Conservation (phyloP, 768 basidiomycete genomes). For the Strobilomyces echinocephalus region DNA sequence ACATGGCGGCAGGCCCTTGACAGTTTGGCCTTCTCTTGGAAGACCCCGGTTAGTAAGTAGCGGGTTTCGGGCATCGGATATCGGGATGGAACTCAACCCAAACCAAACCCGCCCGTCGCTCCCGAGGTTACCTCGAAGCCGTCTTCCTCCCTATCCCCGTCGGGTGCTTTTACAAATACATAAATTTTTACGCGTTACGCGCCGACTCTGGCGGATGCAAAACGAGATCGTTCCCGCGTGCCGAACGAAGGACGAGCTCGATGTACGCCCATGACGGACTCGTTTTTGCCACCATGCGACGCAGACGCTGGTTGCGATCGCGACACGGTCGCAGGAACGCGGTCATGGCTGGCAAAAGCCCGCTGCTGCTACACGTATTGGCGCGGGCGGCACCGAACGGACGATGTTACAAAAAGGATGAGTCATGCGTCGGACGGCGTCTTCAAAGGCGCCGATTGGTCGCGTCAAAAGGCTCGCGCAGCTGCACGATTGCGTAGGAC, state of each 20-base stretch:
- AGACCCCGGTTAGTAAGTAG: neutral
- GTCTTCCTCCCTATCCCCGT: slow-evolving; percentile 17
- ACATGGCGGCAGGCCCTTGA: slow-evolving; percentile 3
- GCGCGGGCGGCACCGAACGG: slow-evolving; percentile 1
- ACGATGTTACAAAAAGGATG: neutral
- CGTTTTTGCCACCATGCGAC: slow-evolving; percentile 13
- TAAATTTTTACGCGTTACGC: slow-evolving; percentile 5
- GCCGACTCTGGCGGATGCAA: neutral
- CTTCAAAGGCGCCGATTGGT: neutral
- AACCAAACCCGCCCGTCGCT: slow-evolving; percentile 16
- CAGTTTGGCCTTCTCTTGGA: slow-evolving; percentile 7
- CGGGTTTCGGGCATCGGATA: slow-evolving; percentile 4
- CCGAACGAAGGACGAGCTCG: neutral
- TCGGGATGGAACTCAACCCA: slow-evolving; percentile 6
- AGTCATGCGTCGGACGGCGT: neutral
- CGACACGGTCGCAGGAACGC: slow-evolving; percentile 26
- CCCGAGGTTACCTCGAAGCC: slow-evolving; percentile 22
- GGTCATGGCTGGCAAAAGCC: slow-evolving; percentile 7
- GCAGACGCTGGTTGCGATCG: slow-evolving; percentile 15
- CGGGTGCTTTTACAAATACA: slow-evolving; percentile 10
- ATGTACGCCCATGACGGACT: slow-evolving; percentile 10
- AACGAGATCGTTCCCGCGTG: slow-evolving; percentile 9
- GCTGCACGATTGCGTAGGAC: neutral
- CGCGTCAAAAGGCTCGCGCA: neutral
- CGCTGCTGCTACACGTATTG: slow-evolving; percentile 3